Evolutionary conservation across 306 rosid species (phyloP).

Genomic region (Cucurbita ficifolia): DNA sequence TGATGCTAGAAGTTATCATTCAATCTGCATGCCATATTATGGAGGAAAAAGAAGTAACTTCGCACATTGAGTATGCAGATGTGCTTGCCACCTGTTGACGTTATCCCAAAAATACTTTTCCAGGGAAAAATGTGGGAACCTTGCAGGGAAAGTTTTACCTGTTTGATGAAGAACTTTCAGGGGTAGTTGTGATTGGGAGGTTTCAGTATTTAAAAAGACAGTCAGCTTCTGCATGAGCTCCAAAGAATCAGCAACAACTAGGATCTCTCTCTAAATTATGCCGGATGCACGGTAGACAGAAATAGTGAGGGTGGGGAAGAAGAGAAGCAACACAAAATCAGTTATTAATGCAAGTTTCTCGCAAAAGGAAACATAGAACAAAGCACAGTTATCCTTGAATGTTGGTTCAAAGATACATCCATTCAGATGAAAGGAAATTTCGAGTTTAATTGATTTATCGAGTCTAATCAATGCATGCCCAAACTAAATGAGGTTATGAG

Average conservation of each 20-base stretch:
- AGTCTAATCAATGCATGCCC: neutral
- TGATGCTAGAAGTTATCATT: neutral
- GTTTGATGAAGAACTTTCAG: slow-evolving; percentile 39
- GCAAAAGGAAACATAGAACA: neutral
- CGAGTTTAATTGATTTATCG: neutral
- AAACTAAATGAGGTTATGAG: neutral
- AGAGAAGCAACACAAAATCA: neutral
- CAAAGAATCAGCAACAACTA: slow-evolving; percentile 47
- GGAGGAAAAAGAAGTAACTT: neutral
- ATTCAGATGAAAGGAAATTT: neutral
- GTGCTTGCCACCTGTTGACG: neutral
- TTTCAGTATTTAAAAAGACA: slow-evolving; percentile 49
- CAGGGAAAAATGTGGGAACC: neutral
- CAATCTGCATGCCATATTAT: neutral
- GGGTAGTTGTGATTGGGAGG: slow-evolving; percentile 50
- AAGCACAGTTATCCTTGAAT: neutral
- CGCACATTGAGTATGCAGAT: neutral
- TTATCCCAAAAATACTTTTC: neutral
- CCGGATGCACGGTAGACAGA: neutral
- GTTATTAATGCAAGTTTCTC: neutral
- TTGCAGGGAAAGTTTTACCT: slow-evolving; percentile 23
- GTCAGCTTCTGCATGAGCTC: slow-evolving; percentile 53
- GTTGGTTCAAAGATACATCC: neutral
- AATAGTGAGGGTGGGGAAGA: neutral
- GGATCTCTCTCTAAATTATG: slow-evolving; percentile 56